Percentiles rank a stretch among this genome's conserved stretches.
These are phyloP conservation scores for Pleodorina starrii DNA, from an alignment of 139 green algal genomes.

Conservation along the genomic window DNA sequence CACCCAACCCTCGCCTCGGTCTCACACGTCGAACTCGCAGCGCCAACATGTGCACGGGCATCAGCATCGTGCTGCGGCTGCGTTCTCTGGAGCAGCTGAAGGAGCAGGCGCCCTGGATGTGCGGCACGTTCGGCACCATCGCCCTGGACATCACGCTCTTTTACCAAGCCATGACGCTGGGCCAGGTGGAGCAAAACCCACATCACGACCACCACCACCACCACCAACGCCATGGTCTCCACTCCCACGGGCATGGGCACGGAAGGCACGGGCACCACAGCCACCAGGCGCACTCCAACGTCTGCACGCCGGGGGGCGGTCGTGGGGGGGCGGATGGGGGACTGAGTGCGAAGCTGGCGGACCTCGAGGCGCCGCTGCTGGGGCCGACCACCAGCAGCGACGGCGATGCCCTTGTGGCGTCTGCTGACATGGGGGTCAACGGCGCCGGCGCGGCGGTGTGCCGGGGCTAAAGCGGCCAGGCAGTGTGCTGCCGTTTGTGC, in stretches of 20 bases:
- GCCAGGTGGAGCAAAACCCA: neutral
- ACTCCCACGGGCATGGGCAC: too few relatives aligned
- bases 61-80: conserved; percentile 82
- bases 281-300: neutral
- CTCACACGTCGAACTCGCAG: too few relatives aligned
- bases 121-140: conserved; percentile 89
- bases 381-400: neutral
- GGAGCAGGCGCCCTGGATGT: conserved; percentile 86
- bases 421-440: too few relatives aligned
- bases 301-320: neutral
- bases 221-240: neutral
- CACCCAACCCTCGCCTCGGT: too few relatives aligned
- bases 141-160: conserved; percentile 85
- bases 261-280: too few relatives aligned
- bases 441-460: too few relatives aligned
- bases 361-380: conserved; percentile 36
- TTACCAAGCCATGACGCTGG: conserved; percentile 60
- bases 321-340: neutral
- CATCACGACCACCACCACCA: neutral
- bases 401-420: too few relatives aligned
- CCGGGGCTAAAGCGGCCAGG: too few relatives aligned
- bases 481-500: too few relatives aligned
- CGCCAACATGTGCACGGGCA: conserved; percentile 87
- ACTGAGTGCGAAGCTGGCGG: neutral
- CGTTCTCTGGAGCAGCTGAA: conserved; percentile 61